These are phyloP conservation scores for Vicia villosa DNA, from an alignment of 306 rosid species.

Conservation along the genomic window DNA sequence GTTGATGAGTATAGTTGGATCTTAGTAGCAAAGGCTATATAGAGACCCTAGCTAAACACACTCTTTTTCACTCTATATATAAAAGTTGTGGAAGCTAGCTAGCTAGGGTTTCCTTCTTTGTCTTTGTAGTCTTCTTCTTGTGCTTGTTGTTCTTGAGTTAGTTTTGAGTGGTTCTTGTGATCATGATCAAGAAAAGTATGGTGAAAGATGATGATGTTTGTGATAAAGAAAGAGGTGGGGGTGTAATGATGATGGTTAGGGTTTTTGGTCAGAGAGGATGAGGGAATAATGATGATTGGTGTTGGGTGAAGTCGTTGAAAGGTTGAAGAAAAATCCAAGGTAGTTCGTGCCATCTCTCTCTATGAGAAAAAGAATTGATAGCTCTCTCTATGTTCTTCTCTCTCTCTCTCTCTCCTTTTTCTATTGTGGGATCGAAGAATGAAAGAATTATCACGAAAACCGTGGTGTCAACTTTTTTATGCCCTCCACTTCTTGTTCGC, in stretches of 20 bases:
- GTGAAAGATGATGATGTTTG: constrained; percentile 42
- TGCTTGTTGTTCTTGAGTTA: constrained; percentile 31
- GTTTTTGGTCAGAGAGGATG: constrained; percentile 49
- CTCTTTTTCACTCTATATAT: constrained; percentile 8
- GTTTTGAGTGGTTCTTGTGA: constrained; percentile 20
- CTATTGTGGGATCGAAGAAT: constrained; percentile 37
- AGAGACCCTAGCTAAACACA: constrained; percentile 40
- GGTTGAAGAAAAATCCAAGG: constrained; percentile 70
- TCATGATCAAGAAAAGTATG: constrained; percentile 26
- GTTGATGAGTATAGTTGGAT: constrained; percentile 36
- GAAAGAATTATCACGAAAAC: constrained; percentile 47
- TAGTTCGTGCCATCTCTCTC: constrained; percentile 46
- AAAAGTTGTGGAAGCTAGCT: constrained; percentile 14
- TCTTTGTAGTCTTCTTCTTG: constrained; percentile 37
- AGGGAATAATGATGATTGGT: constrained; percentile 81
- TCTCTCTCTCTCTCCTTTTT: constrained; percentile 34
- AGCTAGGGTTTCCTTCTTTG: constrained; percentile 53
- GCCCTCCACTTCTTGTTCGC: constrained; percentile 45
- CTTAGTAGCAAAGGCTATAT: constrained; percentile 26
- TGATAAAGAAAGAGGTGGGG: constrained; percentile 46
- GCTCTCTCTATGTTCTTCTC: not conserved
- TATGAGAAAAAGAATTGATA: constrained; percentile 33
- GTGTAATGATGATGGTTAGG: constrained; percentile 71
- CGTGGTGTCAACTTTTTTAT: constrained; percentile 47
- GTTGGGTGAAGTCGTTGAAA: constrained; percentile 45